Percentiles rank a stretch among this genome's conserved stretches.
These are phyloP conservation scores for Truncatella angustata DNA, from an alignment of 2,329 filamentous ascomycete species.

Conservation along the genomic window DNA sequence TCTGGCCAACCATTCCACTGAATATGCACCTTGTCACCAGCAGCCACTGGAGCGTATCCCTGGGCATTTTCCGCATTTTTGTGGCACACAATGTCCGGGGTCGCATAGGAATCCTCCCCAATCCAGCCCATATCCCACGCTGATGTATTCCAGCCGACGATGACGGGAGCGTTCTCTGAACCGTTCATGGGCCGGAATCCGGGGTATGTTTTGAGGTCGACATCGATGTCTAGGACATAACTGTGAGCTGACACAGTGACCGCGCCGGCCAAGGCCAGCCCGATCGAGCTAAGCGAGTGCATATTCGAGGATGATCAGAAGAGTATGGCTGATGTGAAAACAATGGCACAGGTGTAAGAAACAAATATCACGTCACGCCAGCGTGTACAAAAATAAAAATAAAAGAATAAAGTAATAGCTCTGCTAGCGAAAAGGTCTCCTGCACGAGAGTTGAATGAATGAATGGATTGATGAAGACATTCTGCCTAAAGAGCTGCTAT, in stretches of 20 bases:
- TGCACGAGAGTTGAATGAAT: not conserved
- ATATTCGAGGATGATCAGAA: too few species aligned
- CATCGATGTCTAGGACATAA: conserved; percentile 26
- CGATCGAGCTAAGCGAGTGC: not conserved
- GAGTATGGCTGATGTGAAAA: too few species aligned
- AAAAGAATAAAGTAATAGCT: not conserved
- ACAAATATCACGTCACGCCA: not conserved
- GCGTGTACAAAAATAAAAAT: not conserved
- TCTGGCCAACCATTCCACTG: conserved; percentile 39
- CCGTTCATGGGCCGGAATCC: conserved; percentile 21
- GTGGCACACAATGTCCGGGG: conserved; percentile 38
- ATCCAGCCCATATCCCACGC: conserved; percentile 40
- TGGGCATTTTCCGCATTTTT: conserved; percentile 28
- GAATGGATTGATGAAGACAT: not conserved
- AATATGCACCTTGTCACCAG: conserved; percentile 34
- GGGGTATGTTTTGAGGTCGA: conserved; percentile 22
- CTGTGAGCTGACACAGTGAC: conserved; percentile 20
- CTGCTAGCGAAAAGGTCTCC: not conserved
- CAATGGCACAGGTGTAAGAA: too few species aligned
- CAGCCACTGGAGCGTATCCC: conserved; percentile 30
- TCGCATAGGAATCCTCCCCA: conserved; percentile 31
- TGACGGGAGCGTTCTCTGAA: conserved; percentile 16
- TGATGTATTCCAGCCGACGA: conserved; percentile 28
- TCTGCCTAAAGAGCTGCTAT: conserved; percentile 1
- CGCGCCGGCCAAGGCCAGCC: conserved; percentile 12